Evolutionary conservation across 495 filamentous ascomycete genomes (phyloP).

Genomic region (Penicillium paxilli): DNA sequence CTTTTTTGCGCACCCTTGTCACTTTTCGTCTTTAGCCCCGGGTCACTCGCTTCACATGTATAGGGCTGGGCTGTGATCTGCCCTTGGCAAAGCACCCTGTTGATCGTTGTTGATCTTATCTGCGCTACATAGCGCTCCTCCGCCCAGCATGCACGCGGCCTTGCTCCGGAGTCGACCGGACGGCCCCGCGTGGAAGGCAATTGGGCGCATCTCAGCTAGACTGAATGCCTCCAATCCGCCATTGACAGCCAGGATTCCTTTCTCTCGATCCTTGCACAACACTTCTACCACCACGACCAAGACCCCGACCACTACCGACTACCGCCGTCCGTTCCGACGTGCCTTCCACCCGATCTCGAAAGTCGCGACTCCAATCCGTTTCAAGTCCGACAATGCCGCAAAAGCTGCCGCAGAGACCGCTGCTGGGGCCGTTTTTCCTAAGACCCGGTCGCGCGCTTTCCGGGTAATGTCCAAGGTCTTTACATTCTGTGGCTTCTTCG

Average conservation of each 20-base stretch:
- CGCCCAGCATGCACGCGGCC: slow-evolving; percentile 37
- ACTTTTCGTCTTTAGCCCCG: slow-evolving; percentile 1
- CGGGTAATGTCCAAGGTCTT: slow-evolving; percentile 46
- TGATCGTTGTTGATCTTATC: too few relatives aligned
- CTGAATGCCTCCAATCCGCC: slow-evolving; percentile 16
- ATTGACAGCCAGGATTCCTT: slow-evolving; percentile 7
- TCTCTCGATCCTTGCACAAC: slow-evolving; percentile 21
- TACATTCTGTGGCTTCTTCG: slow-evolving; percentile 59
- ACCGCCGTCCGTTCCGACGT: slow-evolving; percentile 26
- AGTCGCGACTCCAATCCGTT: slow-evolving; percentile 20
- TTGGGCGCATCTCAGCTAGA: slow-evolving; percentile 26
- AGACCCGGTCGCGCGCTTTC: slow-evolving; percentile 12
- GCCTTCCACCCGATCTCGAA: slow-evolving; percentile 16
- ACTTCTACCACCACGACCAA: too few relatives aligned
- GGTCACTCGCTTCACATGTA: slow-evolving; percentile 6
- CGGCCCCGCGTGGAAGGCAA: slow-evolving; percentile 31
- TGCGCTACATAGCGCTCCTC: neutral
- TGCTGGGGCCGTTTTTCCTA: slow-evolving; percentile 9
- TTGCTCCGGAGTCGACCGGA: slow-evolving; percentile 39
- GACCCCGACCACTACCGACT: too few relatives aligned
- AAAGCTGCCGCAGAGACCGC: slow-evolving; percentile 4
- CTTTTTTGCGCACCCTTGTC: neutral
- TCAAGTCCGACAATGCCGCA: slow-evolving; percentile 28
- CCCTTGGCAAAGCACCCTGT: slow-evolving; percentile 10
- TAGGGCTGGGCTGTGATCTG: slow-evolving; percentile 8